phyloP scores from a whole-genome alignment of 2,329 filamentous ascomycete genomes.

The Venturia nashicola region DNA sequence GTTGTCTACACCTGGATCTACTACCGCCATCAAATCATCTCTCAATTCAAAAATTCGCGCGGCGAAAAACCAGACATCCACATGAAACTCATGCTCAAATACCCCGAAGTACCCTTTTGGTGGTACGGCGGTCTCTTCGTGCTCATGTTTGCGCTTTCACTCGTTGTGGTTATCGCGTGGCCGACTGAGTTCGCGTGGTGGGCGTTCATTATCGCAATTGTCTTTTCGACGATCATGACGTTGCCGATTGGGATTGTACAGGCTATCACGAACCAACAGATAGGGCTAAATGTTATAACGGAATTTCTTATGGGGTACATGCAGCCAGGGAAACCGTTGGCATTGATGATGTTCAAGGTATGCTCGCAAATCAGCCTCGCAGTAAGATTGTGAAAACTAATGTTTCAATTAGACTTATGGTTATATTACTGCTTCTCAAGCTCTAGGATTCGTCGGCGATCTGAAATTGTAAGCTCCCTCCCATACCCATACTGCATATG shows the following conservation, averaged over 20 bases:
- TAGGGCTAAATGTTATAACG: slow-evolving; percentile 51
- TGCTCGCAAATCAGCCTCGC: rapidly evolving
- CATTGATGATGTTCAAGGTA: slow-evolving; percentile 42
- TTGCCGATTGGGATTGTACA: slow-evolving; percentile 53
- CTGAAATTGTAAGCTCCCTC: slow-evolving; percentile 13
- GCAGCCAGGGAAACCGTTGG: slow-evolving; percentile 55
- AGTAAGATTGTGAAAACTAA: slow-evolving; percentile 21
- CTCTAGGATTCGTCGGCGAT: slow-evolving; percentile 14
- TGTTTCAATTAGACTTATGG: slow-evolving; percentile 14
- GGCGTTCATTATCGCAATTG: slow-evolving; percentile 55
- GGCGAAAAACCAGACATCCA: slow-evolving; percentile 38
- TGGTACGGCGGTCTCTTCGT: slow-evolving; percentile 41
- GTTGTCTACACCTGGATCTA: slow-evolving; percentile 55
- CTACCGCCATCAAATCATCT: slow-evolving; percentile 54
- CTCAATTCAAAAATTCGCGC: slow-evolving; percentile 46
- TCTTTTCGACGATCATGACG: slow-evolving; percentile 31
- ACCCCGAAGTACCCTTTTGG: slow-evolving; percentile 43
- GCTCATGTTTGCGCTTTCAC: slow-evolving; percentile 37
- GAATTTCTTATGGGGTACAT: slow-evolving; percentile 54
- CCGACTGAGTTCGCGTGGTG: slow-evolving; percentile 61
- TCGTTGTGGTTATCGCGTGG: slow-evolving; percentile 38
- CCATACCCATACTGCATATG: no score
- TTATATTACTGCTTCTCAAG: slow-evolving; percentile 16
- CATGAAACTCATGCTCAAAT: slow-evolving; percentile 43
- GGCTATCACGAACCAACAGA: slow-evolving; percentile 53